Percentiles rank a stretch among this genome's conserved stretches.
phyloP scores from a whole-genome alignment of 2,329 filamentous ascomycete genomes.

The Byssoonygena ceratinophila region DNA sequence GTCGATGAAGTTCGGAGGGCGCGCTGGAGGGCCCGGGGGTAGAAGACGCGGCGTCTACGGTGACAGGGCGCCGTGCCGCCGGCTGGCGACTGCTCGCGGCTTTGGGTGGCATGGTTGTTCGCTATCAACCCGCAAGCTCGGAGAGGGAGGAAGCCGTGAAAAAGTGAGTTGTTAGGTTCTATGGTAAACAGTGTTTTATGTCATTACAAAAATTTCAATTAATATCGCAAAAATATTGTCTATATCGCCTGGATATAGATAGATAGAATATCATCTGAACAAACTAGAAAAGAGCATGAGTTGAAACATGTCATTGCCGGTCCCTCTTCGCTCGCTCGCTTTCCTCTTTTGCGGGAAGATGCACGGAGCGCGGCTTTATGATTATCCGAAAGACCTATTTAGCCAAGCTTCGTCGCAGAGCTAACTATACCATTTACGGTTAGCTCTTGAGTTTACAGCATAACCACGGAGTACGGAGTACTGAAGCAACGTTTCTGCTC shows the following conservation, averaged over 20 bases:
- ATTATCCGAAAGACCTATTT: too few relatives aligned
- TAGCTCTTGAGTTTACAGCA: too few relatives aligned
- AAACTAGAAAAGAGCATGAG: neutral
- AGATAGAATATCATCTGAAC: neutral
- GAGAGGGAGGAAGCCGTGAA: neutral
- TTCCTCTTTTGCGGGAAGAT: too few relatives aligned
- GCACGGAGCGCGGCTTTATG: too few relatives aligned
- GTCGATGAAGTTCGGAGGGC: neutral
- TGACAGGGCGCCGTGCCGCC: slow-evolving; percentile 1
- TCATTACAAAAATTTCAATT: neutral
- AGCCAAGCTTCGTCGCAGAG: too few relatives aligned
- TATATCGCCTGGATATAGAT: neutral
- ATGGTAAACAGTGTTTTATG: neutral
- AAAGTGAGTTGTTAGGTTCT: neutral
- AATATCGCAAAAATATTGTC: neutral
- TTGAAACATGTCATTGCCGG: neutral
- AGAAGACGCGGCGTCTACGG: slow-evolving; percentile 5
- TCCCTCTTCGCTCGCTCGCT: too few relatives aligned
- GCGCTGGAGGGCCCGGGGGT: slow-evolving; percentile 5
- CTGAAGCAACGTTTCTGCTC: too few relatives aligned
- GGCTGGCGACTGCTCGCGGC: slow-evolving; percentile 8
- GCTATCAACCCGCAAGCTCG: neutral
- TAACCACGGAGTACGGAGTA: too few relatives aligned
- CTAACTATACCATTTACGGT: too few relatives aligned
- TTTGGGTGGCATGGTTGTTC: slow-evolving; percentile 12